Evolutionary conservation across 2,329 filamentous ascomycete genomes (phyloP), one percentile per base, ranked within the genome.

Genomic region (Eutypa lata): DNA sequence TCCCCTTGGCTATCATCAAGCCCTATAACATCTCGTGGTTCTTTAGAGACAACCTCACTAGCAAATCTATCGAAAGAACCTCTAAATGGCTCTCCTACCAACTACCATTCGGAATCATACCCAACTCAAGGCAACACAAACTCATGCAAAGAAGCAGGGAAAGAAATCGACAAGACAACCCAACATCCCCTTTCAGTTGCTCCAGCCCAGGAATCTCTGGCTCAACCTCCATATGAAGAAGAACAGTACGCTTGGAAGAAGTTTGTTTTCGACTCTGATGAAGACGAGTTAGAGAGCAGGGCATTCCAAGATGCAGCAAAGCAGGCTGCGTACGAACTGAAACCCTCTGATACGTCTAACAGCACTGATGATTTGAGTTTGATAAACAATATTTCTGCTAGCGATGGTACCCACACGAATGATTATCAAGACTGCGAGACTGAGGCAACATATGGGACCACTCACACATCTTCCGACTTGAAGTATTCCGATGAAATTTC

Each of bases 201-300:
- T 19, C 16, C 13, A n/a, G 42, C 6, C 16, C 10, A 22, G 3
- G 19, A 13, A 13, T n/a, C 38, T 42, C 38, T 13, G 22, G 22
- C 5, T 7, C 21, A 24, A 16, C 16, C 21, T 13, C 14, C 18
- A 24, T 8, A 26, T 21, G 7, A 24, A 26, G 3, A 62, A 33
- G 60, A 63, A 26, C 57, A 65, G n/a, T 42, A 44, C n/a, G 50
- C 54, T 44, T 69, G 66, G 66, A 66, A 63, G 61, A 61, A 61
- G 42, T 68, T 69, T 28, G 59, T 57, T 6, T 61, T 60, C n/a
- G 61, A 57, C 21, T 57, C 55, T 7, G 55, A 63, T 22, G 61
- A 51, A 35, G 61, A 66, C 10, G 60, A 62, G 14, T 13, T 65
- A 47, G 42, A 62, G 46, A 50, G 47, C 7, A 48, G 53, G 45